Evolutionary conservation across 768 basidiomycete species (phyloP), one percentile per base, ranked within the genome.

Genomic region (Calocybe gangraenosa): DNA sequence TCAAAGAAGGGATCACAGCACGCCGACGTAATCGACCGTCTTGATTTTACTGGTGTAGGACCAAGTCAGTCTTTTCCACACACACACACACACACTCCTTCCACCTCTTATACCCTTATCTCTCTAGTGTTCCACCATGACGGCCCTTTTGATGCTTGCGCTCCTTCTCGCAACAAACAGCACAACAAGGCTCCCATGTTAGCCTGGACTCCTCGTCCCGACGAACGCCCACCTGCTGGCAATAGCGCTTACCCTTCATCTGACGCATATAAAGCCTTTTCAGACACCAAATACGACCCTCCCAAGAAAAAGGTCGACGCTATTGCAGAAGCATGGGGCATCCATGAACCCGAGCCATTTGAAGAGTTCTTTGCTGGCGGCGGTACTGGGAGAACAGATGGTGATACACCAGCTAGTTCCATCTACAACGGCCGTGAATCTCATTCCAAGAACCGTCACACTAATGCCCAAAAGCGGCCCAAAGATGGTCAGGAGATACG

Each of bases 311-410:
- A 88, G 58, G 82, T 87, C 25, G 88, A 92, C 55, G 88, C 87
- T 30, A 82, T 93, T 47, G 90, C 90, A 37, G 91, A 92, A 64
- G 91, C 91, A 1, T 92, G 91, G 91, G 91, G 91, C 30, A 90
- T 89, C 40, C 87, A 91, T 55, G 91, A 92, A 57, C 91, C 91
- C 3, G 91, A 93, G 58, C 91, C 91, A 6, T 92, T 77, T 56
- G 90, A 93, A 56, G 90, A 93, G 55, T 93, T 92, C 60, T 87
- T 80, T 51, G 89, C 88, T 18, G 91, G 87, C 15, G 85, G 87
- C 35, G 84, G 85, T 46, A 61, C 74, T 57, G 60, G 59, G 50
- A 63, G 54, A 51, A 65, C 59, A 2, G 69, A 74, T 39, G 76
- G 72, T 20, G 81, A 81, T 39, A 81, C 83, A 4, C 78, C 81